A percentile compares a stretch with the other conserved stretches of the same genome.
phyloP scores from a whole-genome alignment of 768 basidiomycete genomes.

The Tulasnella sp. region DNA sequence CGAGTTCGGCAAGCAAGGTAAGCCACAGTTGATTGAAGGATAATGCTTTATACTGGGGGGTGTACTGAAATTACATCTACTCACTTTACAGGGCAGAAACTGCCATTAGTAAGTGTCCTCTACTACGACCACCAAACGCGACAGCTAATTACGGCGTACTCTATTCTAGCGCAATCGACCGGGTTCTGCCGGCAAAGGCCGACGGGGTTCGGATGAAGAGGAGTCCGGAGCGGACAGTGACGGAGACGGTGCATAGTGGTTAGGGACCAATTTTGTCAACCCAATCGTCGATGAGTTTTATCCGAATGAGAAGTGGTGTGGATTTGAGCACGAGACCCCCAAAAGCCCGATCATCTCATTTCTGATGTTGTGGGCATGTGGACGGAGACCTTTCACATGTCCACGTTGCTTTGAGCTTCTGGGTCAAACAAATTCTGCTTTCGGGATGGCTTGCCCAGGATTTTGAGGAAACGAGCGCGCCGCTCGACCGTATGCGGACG shows the following conservation, averaged over 20 bases:
- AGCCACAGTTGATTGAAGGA: not conserved
- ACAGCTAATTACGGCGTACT: not conserved
- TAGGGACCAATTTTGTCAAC: constrained; percentile 36
- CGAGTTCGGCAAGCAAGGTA: constrained; percentile 76
- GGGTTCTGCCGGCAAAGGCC: constrained; percentile 59
- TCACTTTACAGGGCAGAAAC: constrained; percentile 55
- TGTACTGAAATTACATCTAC: constrained; percentile 10
- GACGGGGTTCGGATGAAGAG: constrained; percentile 24
- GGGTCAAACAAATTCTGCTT: not conserved
- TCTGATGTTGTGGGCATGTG: not conserved
- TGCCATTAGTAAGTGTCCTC: constrained; percentile 63
- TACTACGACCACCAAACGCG: not conserved
- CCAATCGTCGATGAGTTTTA: not conserved
- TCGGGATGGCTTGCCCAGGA: not conserved
- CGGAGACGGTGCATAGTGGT: constrained; percentile 3
- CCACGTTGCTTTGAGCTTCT: not conserved
- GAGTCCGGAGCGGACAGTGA: constrained; percentile 21
- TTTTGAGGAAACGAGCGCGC: not conserved
- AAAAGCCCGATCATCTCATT: not conserved
- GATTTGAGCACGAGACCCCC: not conserved
- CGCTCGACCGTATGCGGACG: not conserved
- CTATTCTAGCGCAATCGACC: constrained; percentile 65
- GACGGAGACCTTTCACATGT: not conserved
- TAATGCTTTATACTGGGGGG: not conserved
- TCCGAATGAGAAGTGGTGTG: not conserved